These are phyloP conservation scores for Rhizophagus prolifer DNA, from an alignment of 192 early-diverging fungal genomes.

Conservation along the genomic window DNA sequence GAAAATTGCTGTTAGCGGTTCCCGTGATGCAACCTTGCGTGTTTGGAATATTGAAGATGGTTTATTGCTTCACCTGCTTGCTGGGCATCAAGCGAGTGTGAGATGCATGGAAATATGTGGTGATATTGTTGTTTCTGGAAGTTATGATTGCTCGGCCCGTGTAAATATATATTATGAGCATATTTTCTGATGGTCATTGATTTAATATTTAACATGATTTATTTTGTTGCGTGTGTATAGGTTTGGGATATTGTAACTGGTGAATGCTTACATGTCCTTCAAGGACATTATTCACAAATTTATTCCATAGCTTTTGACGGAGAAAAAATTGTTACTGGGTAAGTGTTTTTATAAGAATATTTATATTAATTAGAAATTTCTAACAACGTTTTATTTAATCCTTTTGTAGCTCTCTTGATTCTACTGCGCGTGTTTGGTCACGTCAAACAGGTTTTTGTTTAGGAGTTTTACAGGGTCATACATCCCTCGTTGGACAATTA, in stretches of 20 bases:
- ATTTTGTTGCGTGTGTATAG: background rate
- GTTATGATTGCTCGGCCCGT: slow-evolving; percentile 89
- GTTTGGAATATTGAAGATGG: slow-evolving; percentile 83
- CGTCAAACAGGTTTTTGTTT: slow-evolving; percentile 75
- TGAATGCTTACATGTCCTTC: slow-evolving; percentile 64
- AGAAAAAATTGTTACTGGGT: slow-evolving; percentile 75
- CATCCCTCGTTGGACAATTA: slow-evolving; percentile 90
- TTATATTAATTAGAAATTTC: background rate
- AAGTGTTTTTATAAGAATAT: background rate
- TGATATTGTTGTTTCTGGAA: slow-evolving; percentile 84
- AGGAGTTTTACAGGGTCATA: slow-evolving; percentile 85
- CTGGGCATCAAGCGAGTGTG: slow-evolving; percentile 87
- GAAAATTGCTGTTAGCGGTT: slow-evolving; percentile 80
- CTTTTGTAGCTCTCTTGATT: slow-evolving; percentile 75
- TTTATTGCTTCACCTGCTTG: slow-evolving; percentile 71
- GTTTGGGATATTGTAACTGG: slow-evolving; percentile 87
- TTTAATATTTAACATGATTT: background rate
- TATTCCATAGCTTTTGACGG: slow-evolving; percentile 92
- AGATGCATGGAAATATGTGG: slow-evolving; percentile 87
- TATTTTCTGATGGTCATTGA: background rate
- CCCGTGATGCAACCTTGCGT: slow-evolving; percentile 87
- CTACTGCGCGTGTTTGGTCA: slow-evolving; percentile 90
- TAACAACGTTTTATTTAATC: background rate
- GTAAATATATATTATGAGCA: slow-evolving; percentile 6
- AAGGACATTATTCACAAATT: slow-evolving; percentile 92